Base-by-base conservation (phyloP, 441 rosid genomes). In the Hura crepitans region DNA sequence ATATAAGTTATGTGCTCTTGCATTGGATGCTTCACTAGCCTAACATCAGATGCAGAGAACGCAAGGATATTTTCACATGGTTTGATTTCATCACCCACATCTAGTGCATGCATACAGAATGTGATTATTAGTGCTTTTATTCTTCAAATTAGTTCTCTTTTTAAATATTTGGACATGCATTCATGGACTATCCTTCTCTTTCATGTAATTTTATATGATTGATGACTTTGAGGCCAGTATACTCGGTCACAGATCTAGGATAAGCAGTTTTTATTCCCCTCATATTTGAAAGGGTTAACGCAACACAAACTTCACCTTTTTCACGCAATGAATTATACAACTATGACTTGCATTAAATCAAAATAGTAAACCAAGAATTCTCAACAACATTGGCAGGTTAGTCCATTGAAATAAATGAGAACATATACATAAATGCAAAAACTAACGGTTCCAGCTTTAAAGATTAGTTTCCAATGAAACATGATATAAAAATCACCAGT, bases 401-500 rank as follows among this genome's bases (percentile, higher is more conserved):
- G 20, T 6, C 43, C 46, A 23, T 13, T 62, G 20, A 42, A 22
- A 25, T 25, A 15, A 62, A 37, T 2, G 15, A 12, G 72, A 13
- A 23, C 28, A 45, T 35, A 30, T 31, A 30, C 30, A 27, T 12
- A 11, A 42, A 70, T 6, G 18, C 28, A 37, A 46, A 33, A n/a
- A 27, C 58, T 8, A 73, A 61, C n/a, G 31, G 50, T 57, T 61
- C 62, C 43, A 65, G 47, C 35, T 15, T 42, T 42, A 30, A 67
- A 66, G 54, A 33, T 39, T n/a, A 46, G 33, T 62, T 35, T 46
- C 23, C 58, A 65, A 13, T 51, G 60, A 72, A 72, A 30, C 65
- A 72, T 50, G 25, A 59, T 54, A 45, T 3, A 67, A 56, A 77
- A 70, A 50, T 61, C 69, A 35, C 31, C 58, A 72, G 65, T 72